Evolutionary conservation across 1,284 basidiomycete genomes (phyloP), one percentile per base, ranked within the genome.

Genomic region (Malassezia pachydermatis): DNA sequence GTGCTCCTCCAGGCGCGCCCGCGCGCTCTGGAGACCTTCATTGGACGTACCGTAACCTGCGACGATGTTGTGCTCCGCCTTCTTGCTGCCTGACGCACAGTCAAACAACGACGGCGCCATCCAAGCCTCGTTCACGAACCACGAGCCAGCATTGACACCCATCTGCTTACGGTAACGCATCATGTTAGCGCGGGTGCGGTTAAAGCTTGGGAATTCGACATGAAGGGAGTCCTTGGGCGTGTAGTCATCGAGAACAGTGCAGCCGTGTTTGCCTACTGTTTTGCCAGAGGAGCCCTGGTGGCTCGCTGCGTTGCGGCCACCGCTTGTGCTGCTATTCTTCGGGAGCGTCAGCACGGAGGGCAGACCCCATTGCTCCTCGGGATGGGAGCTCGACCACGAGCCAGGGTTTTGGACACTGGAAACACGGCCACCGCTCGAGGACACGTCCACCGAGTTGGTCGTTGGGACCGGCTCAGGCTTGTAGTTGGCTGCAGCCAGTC

Each of bases 91-190:
- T 20, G 75, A 67, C 3, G 84, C 82, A 51, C 82, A 84, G 2
- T 69, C 65, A 65, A 84, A 85, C 27, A 84, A 58, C 34, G 80
- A 81, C 4, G 80, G 79, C 5, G 79, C 79, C 81, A 86, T 84
- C 84, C 84, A 86, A 24, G 77, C 73, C 66, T 86, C 84, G 48
- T 81, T 79, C 1, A 84, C 82, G 60, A 86, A 84, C 64, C 64
- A 66, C 6, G 57, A 41, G 33, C 64, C 64, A 4, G 58, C 45
- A 29, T 66, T 66, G 46, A 66, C 60, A 28, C 62, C 64, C 43
- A 60, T 52, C 48, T 66, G 63, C 50, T 64, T 50, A n/a, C 63
- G 62, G 32, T 66, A 66, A 19, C 63, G 59, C 60, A 66, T 60
- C 34, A 62, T 59, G 48, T 57, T 69, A 11, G 67, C 59, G 29